Conservation (phyloP, 2,329 filamentous ascomycete species). For the Apiospora marii region DNA sequence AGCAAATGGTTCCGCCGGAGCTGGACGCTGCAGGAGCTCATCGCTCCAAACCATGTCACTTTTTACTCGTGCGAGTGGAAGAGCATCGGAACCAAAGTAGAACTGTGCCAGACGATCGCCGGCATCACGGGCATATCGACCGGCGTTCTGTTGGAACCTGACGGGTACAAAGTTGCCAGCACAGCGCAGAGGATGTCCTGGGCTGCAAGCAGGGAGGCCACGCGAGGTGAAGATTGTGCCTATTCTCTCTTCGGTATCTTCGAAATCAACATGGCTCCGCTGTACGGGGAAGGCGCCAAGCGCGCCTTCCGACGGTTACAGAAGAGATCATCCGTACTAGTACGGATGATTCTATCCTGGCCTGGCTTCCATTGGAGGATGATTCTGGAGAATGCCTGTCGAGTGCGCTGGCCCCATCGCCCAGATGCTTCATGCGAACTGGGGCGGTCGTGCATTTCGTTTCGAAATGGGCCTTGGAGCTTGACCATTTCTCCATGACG, state of each 20-base stretch:
- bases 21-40: constrained; percentile 24
- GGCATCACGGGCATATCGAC: constrained; percentile 16
- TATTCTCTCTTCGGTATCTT: constrained; percentile 33
- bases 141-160: background rate
- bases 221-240: constrained; percentile 28
- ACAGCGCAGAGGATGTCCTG: constrained; percentile 27
- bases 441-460: background rate
- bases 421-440: background rate
- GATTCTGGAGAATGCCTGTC: background rate
- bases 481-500: background rate
- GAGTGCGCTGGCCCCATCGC: background rate
- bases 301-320: constrained; percentile 30
- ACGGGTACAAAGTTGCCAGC: background rate
- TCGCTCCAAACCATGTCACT: constrained; percentile 1
- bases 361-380: constrained; percentile 15
- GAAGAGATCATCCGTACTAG: constrained; percentile 29
- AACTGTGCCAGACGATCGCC: background rate
- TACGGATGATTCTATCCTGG: constrained; percentile 22
- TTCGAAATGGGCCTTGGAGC: constrained; percentile 1
- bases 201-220: constrained; percentile 29
- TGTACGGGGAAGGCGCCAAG: constrained; percentile 30
- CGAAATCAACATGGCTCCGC: constrained; percentile 29
- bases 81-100: constrained; percentile 9
- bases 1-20: constrained; percentile 22
- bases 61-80: constrained; percentile 20